Base-by-base conservation (phyloP, 1,284 basidiomycete genomes). In the Meripilus lineatus region DNA sequence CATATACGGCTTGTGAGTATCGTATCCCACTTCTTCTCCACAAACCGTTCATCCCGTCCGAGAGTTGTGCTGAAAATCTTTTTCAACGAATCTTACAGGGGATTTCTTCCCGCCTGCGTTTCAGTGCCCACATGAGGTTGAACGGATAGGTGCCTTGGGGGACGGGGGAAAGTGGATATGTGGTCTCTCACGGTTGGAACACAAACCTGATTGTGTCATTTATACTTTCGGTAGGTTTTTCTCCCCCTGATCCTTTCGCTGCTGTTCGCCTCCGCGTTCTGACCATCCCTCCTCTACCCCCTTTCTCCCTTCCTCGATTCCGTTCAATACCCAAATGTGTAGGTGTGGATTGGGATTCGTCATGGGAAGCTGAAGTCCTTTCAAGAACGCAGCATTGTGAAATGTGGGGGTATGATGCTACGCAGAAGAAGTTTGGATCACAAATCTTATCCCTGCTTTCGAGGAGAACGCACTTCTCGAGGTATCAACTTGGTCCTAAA, bases 161-260 rank as follows among this genome's bases (percentile, higher is more conserved):
- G 80, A 82, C 55, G 81, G 81, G 17, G 80, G 80, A 18, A 83
- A 83, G 59, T 84, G 77, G 77, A 67, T 77, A 7, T 83, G 81
- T 53, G 80, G 81, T 1, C 53, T 82, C 18, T 73, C 74, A 24
- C 68, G 74, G 2, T 56, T 83, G 11, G 64, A 66, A 40, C 62
- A 72, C 40, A 79, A 81, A 58, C 63, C 58, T 15, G 66, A 77
- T 43, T 81, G 79, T 51, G 60, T 81, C 28, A 59, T 84, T 34
- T 84, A 83, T 50, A 75, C 77, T 2, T 69, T 81, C 41, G 80
- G 79, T 80, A 53, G 44, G 72, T 57, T 37, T 6, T 3, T 5
- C n/a, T 36, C 24, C 4, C 21, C 18, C 11, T 14, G 14, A 3
- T 25, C 35, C 13, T 13, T 5, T 26, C 34, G 18, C n/a, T 28